Evolutionary conservation across 257 asterid species (phyloP).

Genomic region (Verbena officinalis): DNA sequence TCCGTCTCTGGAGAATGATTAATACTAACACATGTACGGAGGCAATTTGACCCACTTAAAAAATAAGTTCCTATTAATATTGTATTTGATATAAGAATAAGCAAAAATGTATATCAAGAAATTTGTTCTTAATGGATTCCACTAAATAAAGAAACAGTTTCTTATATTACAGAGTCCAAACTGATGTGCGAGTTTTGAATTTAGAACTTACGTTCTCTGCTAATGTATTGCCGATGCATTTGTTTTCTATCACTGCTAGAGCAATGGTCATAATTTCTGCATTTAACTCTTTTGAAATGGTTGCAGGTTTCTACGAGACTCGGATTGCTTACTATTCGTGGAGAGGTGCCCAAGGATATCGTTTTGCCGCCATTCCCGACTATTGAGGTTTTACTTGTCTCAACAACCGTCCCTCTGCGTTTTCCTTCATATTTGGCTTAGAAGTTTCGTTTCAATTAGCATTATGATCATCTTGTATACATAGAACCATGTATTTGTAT

Average conservation of each 20-base stretch:
- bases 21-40: too few species aligned
- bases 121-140: too few species aligned
- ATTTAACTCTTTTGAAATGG: slow-evolving; percentile 13
- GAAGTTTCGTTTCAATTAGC: background rate
- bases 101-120: too few species aligned
- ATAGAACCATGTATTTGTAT: slow-evolving; percentile 25
- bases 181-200: background rate
- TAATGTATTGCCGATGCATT: background rate
- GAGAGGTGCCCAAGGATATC: slow-evolving; percentile 62
- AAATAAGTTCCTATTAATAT: too few species aligned
- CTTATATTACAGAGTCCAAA: too few species aligned
- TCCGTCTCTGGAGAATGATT: too few species aligned
- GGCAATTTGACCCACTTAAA: too few species aligned
- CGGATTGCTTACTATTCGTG: slow-evolving; percentile 88
- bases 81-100: too few species aligned
- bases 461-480: background rate
- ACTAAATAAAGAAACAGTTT: too few species aligned
- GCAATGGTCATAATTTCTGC: background rate
- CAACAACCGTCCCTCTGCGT: background rate
- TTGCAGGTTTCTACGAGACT: slow-evolving; percentile 80
- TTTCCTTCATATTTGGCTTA: slow-evolving; percentile 7
- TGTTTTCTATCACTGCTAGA: background rate
- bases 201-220: background rate
- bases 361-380: slow-evolving; percentile 73
- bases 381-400: slow-evolving; percentile 47